Percentiles rank a stretch among this genome's conserved stretches.
Evolutionary conservation across 169 alveolate genomes (phyloP).

Genomic region (Sarcocystis neurona): DNA sequence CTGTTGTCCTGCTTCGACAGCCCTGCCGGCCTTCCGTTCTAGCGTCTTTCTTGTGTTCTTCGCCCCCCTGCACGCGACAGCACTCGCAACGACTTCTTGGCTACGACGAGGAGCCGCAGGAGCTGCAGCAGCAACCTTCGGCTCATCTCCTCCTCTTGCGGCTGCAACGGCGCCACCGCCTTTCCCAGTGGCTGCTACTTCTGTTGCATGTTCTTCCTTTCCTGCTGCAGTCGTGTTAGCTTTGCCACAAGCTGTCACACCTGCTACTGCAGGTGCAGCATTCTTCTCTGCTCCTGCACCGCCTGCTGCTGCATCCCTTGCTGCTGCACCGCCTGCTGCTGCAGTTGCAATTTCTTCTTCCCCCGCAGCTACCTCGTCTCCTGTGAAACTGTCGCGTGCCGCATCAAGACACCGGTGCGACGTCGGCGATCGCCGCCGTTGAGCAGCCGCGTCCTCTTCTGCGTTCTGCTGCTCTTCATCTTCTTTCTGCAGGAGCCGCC

Average conservation of each 20-base stretch:
- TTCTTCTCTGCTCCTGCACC: not conserved
- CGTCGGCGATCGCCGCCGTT: not conserved
- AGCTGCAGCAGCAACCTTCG: too few relatives aligned
- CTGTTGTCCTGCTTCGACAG: not conserved
- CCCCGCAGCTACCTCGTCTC: too few relatives aligned
- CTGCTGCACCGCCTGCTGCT: not conserved
- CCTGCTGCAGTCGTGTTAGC: conserved; percentile 19
- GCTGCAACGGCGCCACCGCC: too few relatives aligned
- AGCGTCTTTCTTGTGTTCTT: not conserved
- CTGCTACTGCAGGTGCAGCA: not conserved
- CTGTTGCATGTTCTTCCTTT: too few relatives aligned
- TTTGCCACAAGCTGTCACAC: too few relatives aligned
- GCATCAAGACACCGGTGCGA: too few relatives aligned
- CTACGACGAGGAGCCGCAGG: too few relatives aligned
- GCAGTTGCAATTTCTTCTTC: not conserved
- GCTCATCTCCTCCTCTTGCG: too few relatives aligned
- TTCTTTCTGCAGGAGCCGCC: conserved; percentile 1
- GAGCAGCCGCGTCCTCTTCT: not conserved
- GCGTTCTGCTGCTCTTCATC: too few relatives aligned
- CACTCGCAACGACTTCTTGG: too few relatives aligned
- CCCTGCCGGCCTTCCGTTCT: not conserved
- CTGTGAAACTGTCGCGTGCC: too few relatives aligned
- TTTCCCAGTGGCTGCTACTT: too few relatives aligned
- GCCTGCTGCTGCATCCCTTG: not conserved
- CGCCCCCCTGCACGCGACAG: not conserved